Percentiles rank a stretch among this genome's conserved stretches.
phyloP scores from a whole-genome alignment of 2,329 filamentous ascomycete species.

The Ceratocystis eucalypticola region DNA sequence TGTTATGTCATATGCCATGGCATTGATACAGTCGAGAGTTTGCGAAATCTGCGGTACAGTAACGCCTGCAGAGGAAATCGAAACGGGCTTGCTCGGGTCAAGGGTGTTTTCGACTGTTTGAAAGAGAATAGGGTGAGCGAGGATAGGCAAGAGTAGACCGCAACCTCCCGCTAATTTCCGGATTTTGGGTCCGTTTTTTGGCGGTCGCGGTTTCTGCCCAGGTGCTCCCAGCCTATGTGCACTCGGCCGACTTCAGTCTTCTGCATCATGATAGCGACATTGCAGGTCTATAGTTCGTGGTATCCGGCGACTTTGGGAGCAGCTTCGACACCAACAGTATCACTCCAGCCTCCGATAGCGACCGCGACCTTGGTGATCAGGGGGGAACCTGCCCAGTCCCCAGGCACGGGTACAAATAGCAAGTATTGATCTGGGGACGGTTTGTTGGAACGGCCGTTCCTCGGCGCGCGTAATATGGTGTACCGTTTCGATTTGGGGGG shows the following conservation, averaged over 20 bases:
- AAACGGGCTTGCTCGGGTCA: conserved; percentile 44
- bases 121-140: conserved; percentile 36
- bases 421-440: conserved; percentile 31
- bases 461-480: conserved; percentile 43
- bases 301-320: conserved; percentile 40
- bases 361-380: conserved; percentile 49
- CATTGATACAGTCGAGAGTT: conserved; percentile 53
- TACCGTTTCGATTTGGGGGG: conserved; percentile 27
- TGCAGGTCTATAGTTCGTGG: conserved; percentile 46
- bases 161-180: conserved; percentile 46
- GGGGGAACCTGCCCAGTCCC: conserved; percentile 29
- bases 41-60: conserved; percentile 45
- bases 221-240: conserved; percentile 54
- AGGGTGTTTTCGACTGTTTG: conserved; percentile 44
- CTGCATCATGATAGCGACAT: conserved; percentile 49
- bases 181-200: conserved; percentile 52
- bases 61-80: conserved; percentile 48
- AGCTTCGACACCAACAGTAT: conserved; percentile 47
- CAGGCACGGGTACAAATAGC: conserved; percentile 38
- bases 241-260: conserved; percentile 50
- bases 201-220: conserved; percentile 53
- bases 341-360: conserved; percentile 64
- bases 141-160: conserved; percentile 35
- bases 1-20: conserved; percentile 57
- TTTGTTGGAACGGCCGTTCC: conserved; percentile 37